Evolutionary conservation across 129 eudicot species (phyloP).

Genomic region (Helichrysum umbraculigerum): DNA sequence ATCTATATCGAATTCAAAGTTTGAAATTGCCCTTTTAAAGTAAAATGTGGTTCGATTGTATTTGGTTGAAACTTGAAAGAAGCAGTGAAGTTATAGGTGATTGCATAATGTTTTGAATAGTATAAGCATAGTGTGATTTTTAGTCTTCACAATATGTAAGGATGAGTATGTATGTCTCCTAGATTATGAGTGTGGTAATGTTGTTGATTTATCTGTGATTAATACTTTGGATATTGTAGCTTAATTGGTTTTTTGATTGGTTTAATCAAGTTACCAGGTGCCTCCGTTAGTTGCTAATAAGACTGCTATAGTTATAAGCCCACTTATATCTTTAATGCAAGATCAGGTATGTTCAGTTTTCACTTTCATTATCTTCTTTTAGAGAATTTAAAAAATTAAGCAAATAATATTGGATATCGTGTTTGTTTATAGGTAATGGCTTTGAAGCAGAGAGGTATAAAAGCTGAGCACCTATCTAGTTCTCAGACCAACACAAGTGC

Average conservation of each 20-base stretch:
- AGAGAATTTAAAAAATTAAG: neutral
- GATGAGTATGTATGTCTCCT: constrained; percentile 1
- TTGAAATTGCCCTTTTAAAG: neutral
- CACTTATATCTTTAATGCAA: constrained; percentile 91
- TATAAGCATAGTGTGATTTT: neutral
- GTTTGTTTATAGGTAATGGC: constrained; percentile 73
- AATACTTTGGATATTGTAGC: constrained; percentile 12
- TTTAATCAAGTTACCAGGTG: constrained; percentile 73
- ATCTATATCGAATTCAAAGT: neutral
- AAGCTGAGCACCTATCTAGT: constrained; percentile 75
- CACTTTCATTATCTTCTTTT: neutral
- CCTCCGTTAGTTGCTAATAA: constrained; percentile 72
- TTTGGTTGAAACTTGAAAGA: neutral
- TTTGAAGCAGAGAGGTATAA: constrained; percentile 80
- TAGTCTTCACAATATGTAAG: constrained; percentile 8
- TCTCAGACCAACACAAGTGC: constrained; percentile 67
- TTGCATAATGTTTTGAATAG: neutral
- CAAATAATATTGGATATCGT: neutral
- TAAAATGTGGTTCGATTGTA: neutral
- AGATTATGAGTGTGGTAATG: constrained; percentile 5
- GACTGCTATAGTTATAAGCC: constrained; percentile 86
- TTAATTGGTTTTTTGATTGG: constrained; percentile 2
- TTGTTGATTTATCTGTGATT: constrained; percentile 15
- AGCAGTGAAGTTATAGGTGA: neutral
- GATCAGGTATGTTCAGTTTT: constrained; percentile 63